Base-by-base conservation (phyloP, 1,139 yeast species). In the Saccharomyces hybrid region DNA sequence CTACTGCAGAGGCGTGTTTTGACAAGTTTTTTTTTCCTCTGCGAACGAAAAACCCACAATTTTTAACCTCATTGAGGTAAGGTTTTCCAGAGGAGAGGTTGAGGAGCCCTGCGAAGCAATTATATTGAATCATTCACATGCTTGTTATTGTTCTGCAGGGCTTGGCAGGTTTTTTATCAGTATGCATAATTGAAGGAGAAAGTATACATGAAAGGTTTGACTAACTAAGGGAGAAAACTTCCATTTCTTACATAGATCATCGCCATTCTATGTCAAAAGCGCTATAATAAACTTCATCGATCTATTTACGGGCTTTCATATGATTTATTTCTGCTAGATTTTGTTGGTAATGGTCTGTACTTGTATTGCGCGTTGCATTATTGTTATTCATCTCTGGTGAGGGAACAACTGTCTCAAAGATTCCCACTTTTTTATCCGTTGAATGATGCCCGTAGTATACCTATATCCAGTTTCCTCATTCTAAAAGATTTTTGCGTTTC, bases 291-390 rank as follows among this genome's bases (percentile, higher is more conserved):
- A 48, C 52, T 62, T 27, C 70, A 66, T 52, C 61, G 60, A 41
- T 67, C 73, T 3, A 54, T 70, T 2, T 68, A 67, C 56, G 73
- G 72, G 0, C 55, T 67, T 4, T 70, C 73, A 1, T 65, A 63
- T 52, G 73, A 69, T 50, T 47, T 62, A n/a, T 59, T 62, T 28
- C 48, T 60, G 34, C 54, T 67, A 5, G 61, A 59, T 20, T 31
- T 61, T 13, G 16, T 57, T 2, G 56, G 60, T 13, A 53, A 58
- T 27, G 27, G 56, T 0, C 49, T 63, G 9, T 56, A 60, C 6
- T 31, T 67, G 1, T 66, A 64, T 54, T 56, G 63, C 20, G 55
- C 64, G 5, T 28, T 66, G 2, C 59, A 63, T 47, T 68, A 66
- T 52, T 55, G 52, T 46, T 61, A 60, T 51, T 65, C 69, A 9